phyloP scores from a whole-genome alignment of 75 land plant genomes.

The Picea sitchensis region DNA sequence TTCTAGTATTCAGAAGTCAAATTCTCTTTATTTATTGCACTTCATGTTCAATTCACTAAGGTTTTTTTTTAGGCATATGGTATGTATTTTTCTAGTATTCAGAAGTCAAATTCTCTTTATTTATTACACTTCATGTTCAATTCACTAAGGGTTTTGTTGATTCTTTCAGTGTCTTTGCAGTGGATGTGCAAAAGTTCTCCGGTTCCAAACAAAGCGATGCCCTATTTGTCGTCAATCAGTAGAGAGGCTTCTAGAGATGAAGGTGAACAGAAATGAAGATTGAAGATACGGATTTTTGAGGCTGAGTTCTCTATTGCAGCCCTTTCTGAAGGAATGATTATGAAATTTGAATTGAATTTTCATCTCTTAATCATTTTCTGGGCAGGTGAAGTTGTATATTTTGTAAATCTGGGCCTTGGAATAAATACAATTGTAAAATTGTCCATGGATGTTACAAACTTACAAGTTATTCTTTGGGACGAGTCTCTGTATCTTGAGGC shows the following conservation, averaged over 20 bases:
- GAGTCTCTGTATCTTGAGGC: no score
- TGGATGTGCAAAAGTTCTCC: slow-evolving; percentile 74
- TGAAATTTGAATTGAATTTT: no score
- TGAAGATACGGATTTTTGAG: no score
- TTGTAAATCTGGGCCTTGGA: no score
- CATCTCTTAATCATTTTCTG: no score
- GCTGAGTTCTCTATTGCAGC: no score
- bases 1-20: neutral
- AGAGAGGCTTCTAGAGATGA: slow-evolving; percentile 78
- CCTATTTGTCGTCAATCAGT: slow-evolving; percentile 88
- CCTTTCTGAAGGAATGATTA: no score
- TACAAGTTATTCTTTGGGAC: no score
- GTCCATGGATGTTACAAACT: no score
- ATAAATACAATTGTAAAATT: no score
- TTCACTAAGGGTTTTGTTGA: neutral
- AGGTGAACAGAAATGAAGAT: slow-evolving; percentile 31
- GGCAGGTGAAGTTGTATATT: no score
- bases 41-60: neutral
- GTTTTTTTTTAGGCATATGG: neutral
- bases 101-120: neutral
- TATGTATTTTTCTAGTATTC: neutral
- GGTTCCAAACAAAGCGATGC: slow-evolving; percentile 75
- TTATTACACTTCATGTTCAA: slow-evolving; percentile 5
- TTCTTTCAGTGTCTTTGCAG: slow-evolving; percentile 91
- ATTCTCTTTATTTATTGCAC: neutral